Conservation (phyloP, 495 filamentous ascomycete species). For the Friedmanniomyces simplex region DNA sequence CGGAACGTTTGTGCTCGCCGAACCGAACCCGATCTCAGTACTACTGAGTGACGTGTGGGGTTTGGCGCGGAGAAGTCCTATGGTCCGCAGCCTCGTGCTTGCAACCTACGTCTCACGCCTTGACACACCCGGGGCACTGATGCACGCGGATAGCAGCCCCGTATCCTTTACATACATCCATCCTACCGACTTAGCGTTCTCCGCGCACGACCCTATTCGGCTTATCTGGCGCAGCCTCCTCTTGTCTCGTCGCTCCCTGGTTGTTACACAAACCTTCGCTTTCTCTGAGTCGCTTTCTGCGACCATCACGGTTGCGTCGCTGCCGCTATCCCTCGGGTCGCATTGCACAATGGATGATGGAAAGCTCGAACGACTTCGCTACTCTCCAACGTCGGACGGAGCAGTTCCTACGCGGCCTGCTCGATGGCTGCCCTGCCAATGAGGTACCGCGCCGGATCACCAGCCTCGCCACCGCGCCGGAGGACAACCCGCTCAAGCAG, state of each 20-base stretch:
- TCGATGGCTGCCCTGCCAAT: background rate
- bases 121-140: too few species aligned
- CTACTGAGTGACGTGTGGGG: too few species aligned
- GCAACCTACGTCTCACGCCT: too few species aligned
- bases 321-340: background rate
- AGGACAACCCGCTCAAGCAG: background rate
- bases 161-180: background rate
- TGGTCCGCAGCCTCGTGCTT: too few species aligned
- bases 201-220: background rate
- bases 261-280: background rate
- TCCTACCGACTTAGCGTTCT: background rate
- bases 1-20: too few species aligned
- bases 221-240: background rate
- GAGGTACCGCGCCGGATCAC: background rate
- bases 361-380: background rate
- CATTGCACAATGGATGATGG: background rate
- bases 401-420: background rate
- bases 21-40: too few species aligned
- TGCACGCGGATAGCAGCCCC: background rate
- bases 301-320: background rate
- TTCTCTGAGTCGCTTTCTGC: background rate
- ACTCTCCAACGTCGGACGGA: background rate
- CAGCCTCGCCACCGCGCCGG: background rate
- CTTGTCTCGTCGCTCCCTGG: background rate
- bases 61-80: too few species aligned